Evolutionary conservation across 306 rosid species (phyloP).

Genomic region (Vigna mungo): DNA sequence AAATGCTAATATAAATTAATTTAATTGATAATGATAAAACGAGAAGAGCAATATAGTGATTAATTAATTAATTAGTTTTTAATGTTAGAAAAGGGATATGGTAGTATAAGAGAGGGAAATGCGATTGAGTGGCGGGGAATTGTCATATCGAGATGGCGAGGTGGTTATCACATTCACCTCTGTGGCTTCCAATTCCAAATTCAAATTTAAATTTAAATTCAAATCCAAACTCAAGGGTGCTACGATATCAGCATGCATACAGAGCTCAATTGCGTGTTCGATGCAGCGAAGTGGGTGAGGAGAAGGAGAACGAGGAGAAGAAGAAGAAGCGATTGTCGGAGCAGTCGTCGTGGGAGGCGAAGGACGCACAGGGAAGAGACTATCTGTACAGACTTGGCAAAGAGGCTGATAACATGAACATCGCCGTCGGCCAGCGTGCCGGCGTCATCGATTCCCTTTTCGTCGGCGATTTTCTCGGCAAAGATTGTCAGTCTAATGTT

Average conservation of each 20-base stretch:
- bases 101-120: not conserved
- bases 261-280: conserved; percentile 47
- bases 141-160: conserved; percentile 29
- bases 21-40: too few species aligned
- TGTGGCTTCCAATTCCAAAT: conserved; percentile 46
- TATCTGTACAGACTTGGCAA: conserved; percentile 84
- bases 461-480: conserved; percentile 86
- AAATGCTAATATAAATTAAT: too few species aligned
- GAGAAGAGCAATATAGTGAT: too few species aligned
- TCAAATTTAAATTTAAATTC: not conserved
- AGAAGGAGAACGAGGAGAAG: not conserved
- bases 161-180: conserved; percentile 44
- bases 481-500: conserved; percentile 60
- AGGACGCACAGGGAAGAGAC: conserved; percentile 80
- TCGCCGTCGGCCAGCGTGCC: conserved; percentile 90
- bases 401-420: conserved; percentile 95
- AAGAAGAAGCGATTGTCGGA: conserved; percentile 63
- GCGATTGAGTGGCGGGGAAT: conserved; percentile 1
- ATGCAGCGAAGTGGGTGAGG: conserved; percentile 15
- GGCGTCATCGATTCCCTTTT: conserved; percentile 88
- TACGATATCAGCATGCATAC: not conserved
- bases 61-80: too few species aligned
- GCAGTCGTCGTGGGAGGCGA: conserved; percentile 91
- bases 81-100: not conserved
- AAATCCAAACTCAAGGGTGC: not conserved